Evolutionary conservation across 257 asterid species (phyloP), one percentile per base, ranked within the genome.

Genomic region (Przewalskia tangutica): DNA sequence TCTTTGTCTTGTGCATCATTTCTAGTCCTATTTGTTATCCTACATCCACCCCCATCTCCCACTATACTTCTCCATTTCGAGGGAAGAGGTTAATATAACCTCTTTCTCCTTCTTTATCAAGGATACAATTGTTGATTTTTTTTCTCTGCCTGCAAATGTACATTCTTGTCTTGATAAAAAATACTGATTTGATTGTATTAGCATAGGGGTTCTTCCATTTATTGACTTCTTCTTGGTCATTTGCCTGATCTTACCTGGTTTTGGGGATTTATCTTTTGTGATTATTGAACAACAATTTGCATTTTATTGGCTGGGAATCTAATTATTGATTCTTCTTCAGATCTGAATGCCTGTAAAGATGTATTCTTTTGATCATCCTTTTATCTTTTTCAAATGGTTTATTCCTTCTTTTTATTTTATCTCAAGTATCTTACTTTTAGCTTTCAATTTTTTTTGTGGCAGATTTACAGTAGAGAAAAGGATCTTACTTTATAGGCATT

Each of bases 311-410:
- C 77, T 83, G 86, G 79, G 54, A 84, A 81, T 59, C 63, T 81
- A 75, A 84, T 34, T 83, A 83, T 87, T 89, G 85, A 65, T 56
- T 81, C 68, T 84, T 77, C 78, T 76, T 86, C 86, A 87, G 92
- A 91, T 91, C 94, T 89, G 83, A 82, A 75, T 84, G 86, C 62
- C 90, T 85, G 91, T 91, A 90, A 88, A 90, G 91, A 89, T 88
- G 88, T 85, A 85, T 85, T 88, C 91, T 84, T 88, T 87, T 89
- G 86, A 85, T 85, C 82, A 88, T 83, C 89, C 84, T 82, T 86
- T 83, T 81, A 89, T 27, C 84, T 86, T 88, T 89, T 84, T 89
- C 58, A 84, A 84, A 73, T 71, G 81, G 18, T 83, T 83, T 85
- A 85, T 89, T 86, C 82, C 86, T 81, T 82, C 81, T 59, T 85